phyloP scores from a whole-genome alignment of 768 basidiomycete species.

The Epithele typhae region DNA sequence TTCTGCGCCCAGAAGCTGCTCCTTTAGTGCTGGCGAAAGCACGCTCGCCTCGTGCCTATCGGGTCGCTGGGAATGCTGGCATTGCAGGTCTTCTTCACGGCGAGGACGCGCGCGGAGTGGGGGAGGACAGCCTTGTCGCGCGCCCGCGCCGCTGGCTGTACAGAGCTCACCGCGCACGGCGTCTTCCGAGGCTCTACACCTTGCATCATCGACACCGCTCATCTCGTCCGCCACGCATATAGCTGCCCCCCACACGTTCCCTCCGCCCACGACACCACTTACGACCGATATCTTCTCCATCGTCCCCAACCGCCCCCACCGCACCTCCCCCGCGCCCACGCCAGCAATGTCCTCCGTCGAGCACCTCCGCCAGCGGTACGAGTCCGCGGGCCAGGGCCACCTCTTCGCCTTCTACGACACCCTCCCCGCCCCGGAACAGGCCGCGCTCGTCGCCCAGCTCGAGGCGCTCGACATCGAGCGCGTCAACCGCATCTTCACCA shows the following conservation, averaged over 20 bases:
- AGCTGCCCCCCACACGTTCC: not conserved
- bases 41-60: too few relatives aligned
- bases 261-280: not conserved
- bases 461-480: slow-evolving; percentile 80
- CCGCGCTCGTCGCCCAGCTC: slow-evolving; percentile 65
- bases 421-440: slow-evolving; percentile 62
- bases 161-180: too few relatives aligned
- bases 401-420: slow-evolving; percentile 83
- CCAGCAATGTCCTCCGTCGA: slow-evolving; percentile 34
- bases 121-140: too few relatives aligned
- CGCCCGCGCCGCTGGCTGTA: too few relatives aligned
- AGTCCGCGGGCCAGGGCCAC: slow-evolving; percentile 82
- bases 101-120: too few relatives aligned
- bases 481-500: slow-evolving; percentile 84
- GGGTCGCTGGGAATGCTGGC: too few relatives aligned
- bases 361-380: slow-evolving; percentile 57
- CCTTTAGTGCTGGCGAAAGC: too few relatives aligned
- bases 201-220: too few relatives aligned
- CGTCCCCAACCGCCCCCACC: not conserved
- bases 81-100: too few relatives aligned
- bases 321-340: not conserved
- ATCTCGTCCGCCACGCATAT: too few relatives aligned
- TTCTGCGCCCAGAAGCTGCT: too few relatives aligned
- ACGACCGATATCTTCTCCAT: not conserved
- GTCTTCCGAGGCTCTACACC: too few relatives aligned